These are phyloP conservation scores for Biscogniauxia mediterranea DNA, from an alignment of 2,329 filamentous ascomycete genomes.

Conservation along the genomic window DNA sequence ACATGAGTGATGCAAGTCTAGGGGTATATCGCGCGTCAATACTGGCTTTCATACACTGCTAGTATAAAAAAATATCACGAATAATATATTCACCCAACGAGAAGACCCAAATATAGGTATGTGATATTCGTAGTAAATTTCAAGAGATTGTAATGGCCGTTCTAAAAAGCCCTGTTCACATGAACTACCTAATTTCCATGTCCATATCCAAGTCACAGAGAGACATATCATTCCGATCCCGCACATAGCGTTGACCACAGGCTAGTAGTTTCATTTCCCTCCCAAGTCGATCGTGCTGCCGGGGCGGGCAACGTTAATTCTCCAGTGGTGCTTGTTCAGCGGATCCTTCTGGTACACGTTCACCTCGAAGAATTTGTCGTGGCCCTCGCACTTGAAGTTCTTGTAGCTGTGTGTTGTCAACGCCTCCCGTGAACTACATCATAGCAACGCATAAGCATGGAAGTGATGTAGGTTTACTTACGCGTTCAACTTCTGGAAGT, in stretches of 20 bases:
- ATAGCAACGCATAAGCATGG: background rate
- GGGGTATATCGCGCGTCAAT: too few species aligned
- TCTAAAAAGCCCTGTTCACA: background rate
- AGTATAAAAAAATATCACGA: background rate
- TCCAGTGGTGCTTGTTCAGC: conserved; percentile 44
- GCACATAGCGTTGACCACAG: background rate
- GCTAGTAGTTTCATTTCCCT: background rate
- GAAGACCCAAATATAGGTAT: background rate
- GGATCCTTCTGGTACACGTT: conserved; percentile 50
- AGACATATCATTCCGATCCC: background rate
- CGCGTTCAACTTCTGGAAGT: conserved; percentile 45
- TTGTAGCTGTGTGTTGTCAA: conserved; percentile 38
- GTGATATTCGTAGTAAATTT: background rate
- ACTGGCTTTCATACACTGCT: too few species aligned
- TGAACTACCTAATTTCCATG: background rate
- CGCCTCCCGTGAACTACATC: background rate
- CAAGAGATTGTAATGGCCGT: background rate
- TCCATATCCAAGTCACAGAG: background rate
- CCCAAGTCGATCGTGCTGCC: conserved; percentile 38
- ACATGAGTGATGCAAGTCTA: too few species aligned
- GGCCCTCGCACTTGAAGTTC: conserved; percentile 42
- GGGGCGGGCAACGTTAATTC: conserved; percentile 41
- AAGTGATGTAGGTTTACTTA: conserved; percentile 22
- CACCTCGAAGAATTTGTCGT: conserved; percentile 48
- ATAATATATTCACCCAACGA: background rate